Evolutionary conservation across 2,329 filamentous ascomycete species (phyloP).

Genomic region (Calcarisporium arbuscula): DNA sequence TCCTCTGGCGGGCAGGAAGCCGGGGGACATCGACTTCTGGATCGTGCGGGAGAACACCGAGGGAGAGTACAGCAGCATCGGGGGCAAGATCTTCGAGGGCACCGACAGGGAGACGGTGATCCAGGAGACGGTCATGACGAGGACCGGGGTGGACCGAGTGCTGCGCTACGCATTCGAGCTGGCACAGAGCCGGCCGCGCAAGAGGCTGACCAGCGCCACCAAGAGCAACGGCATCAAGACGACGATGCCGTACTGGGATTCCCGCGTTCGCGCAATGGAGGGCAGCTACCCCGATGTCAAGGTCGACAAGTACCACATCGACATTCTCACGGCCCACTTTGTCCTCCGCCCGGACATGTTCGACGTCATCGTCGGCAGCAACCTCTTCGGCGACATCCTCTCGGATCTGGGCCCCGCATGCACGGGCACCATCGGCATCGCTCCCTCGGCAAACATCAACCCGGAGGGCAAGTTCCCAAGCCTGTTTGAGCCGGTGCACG

Average conservation of each 20-base stretch:
- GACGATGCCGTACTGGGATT: slow-evolving; percentile 65
- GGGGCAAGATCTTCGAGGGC: slow-evolving; percentile 54
- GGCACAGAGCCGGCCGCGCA: slow-evolving; percentile 49
- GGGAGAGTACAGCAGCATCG: slow-evolving; percentile 61
- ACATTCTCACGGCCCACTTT: slow-evolving; percentile 60
- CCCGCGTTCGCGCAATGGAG: slow-evolving; percentile 47
- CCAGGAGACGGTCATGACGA: slow-evolving; percentile 58
- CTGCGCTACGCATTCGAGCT: slow-evolving; percentile 60
- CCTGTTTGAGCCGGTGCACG: slow-evolving; percentile 64
- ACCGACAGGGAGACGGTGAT: slow-evolving; percentile 54
- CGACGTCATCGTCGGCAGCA: slow-evolving; percentile 60
- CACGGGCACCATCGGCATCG: slow-evolving; percentile 66
- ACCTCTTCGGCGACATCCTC: slow-evolving; percentile 60
- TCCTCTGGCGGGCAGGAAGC: slow-evolving; percentile 45
- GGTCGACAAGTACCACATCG: slow-evolving; percentile 60
- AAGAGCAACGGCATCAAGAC: slow-evolving; percentile 63
- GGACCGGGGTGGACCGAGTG: slow-evolving; percentile 53
- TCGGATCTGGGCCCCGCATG: slow-evolving; percentile 66
- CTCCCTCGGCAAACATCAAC: slow-evolving; percentile 63
- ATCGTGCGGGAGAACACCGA: slow-evolving; percentile 63
- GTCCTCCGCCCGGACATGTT: slow-evolving; percentile 51
- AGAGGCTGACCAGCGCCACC: slow-evolving; percentile 58
- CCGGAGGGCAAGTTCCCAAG: slow-evolving; percentile 44
- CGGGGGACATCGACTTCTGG: slow-evolving; percentile 59
- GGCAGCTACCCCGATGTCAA: slow-evolving; percentile 52